Conservation (phyloP, 177 flowering plant species). For the Vitis hybrid region DNA sequence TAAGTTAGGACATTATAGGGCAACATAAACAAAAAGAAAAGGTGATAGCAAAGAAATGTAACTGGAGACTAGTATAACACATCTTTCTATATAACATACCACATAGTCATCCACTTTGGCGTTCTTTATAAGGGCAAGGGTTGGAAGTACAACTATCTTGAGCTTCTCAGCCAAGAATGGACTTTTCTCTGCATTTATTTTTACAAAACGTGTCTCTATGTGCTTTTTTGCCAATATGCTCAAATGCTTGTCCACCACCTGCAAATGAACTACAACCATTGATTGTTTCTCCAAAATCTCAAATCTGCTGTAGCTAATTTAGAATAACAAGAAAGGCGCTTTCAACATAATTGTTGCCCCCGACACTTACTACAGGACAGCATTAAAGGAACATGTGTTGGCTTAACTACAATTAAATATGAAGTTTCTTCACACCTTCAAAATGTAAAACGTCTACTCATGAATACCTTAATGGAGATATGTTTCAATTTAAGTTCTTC, state of each 20-base stretch:
- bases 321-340: background rate
- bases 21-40: background rate
- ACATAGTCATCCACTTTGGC: slow-evolving; percentile 97
- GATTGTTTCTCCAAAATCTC: background rate
- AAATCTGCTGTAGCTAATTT: background rate
- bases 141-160: slow-evolving; percentile 88
- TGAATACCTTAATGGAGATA: too few species aligned
- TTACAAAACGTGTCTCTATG: slow-evolving; percentile 93
- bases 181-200: slow-evolving; percentile 89
- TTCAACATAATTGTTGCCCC: too few species aligned
- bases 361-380: too few species aligned
- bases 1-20: background rate
- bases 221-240: slow-evolving; percentile 78
- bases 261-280: slow-evolving; percentile 23
- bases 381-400: too few species aligned
- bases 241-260: slow-evolving; percentile 97
- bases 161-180: slow-evolving; percentile 91
- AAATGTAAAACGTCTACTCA: too few species aligned
- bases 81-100: slow-evolving; percentile 46
- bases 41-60: background rate
- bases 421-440: too few species aligned
- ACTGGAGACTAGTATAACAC: background rate
- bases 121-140: slow-evolving; percentile 89
- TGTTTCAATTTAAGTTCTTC: too few species aligned
- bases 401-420: too few species aligned